A percentile compares a stretch with the other conserved stretches of the same genome.
Conservation (phyloP, 164 flowering plant genomes). For the Houttuynia cordata region DNA sequence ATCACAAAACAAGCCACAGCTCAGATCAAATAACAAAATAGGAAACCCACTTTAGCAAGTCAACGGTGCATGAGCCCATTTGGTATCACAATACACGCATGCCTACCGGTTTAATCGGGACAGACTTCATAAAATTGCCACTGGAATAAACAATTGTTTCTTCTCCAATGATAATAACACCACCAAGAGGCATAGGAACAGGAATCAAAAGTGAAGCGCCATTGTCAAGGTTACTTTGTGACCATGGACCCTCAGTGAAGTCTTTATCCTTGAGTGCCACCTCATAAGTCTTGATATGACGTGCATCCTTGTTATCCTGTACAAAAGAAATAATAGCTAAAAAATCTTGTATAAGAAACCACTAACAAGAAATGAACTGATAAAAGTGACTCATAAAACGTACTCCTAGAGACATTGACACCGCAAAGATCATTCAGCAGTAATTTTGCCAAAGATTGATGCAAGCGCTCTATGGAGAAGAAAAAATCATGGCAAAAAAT, state of each 20-base stretch:
- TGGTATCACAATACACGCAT: constrained; percentile 1
- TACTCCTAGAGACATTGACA: too few species aligned
- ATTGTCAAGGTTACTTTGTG: constrained; percentile 93
- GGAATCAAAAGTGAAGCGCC: constrained; percentile 88
- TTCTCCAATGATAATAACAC: constrained; percentile 93
- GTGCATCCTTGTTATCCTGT: constrained; percentile 94
- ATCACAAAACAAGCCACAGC: not conserved
- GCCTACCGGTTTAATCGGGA: constrained; percentile 84
- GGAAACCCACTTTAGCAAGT: not conserved
- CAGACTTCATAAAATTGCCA: constrained; percentile 73
- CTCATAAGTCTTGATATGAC: constrained; percentile 94
- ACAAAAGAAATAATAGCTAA: constrained; percentile 3
- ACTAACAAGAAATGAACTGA: not conserved
- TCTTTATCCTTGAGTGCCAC: constrained; percentile 88
- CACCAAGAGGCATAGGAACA: constrained; percentile 91
- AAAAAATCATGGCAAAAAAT: too few species aligned
- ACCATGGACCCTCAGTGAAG: constrained; percentile 91
- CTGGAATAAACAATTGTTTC: constrained; percentile 95
- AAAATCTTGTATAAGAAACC: not conserved
- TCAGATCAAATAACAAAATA: too few species aligned
- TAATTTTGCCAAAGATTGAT: too few species aligned
- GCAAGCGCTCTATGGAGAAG: too few species aligned
- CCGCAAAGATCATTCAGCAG: too few species aligned
- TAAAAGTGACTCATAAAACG: too few species aligned
- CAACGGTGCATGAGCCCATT: not conserved